Evolutionary conservation across 768 basidiomycete species (phyloP).

Genomic region (Xanthoconium stramineum): DNA sequence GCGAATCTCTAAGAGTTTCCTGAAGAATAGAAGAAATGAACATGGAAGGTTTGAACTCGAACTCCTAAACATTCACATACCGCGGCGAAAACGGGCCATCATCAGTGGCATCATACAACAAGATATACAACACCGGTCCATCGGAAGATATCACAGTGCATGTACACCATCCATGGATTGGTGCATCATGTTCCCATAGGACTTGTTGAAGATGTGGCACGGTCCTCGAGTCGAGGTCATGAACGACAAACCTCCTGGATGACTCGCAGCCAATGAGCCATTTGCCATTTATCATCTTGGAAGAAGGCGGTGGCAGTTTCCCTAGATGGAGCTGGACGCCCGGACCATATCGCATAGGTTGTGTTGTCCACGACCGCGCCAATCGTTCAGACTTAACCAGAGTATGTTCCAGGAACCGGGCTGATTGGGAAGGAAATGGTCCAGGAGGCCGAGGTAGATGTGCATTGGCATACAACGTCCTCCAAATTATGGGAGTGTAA

Average conservation of each 20-base stretch:
- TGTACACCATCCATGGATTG: background rate
- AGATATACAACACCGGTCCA: background rate
- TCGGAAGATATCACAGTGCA: background rate
- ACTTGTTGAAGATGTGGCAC: background rate
- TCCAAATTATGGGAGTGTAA: background rate
- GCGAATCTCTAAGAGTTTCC: background rate
- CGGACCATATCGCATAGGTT: background rate
- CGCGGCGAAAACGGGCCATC: background rate
- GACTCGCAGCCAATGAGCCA: background rate
- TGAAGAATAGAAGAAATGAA: background rate
- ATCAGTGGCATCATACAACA: background rate
- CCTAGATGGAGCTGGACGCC: background rate
- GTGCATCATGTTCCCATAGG: background rate
- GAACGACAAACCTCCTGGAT: background rate
- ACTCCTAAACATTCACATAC: background rate
- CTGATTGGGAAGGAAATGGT: background rate
- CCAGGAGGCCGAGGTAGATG: background rate
- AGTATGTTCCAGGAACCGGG: no score
- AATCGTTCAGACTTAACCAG: no score
- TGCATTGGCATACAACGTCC: background rate
- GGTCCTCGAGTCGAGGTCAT: background rate
- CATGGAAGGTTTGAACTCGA: background rate
- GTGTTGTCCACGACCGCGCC: background rate
- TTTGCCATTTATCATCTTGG: background rate
- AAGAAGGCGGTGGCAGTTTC: background rate